Conservation (phyloP, 331 rosid genomes). For the Cydonia oblonga region DNA sequence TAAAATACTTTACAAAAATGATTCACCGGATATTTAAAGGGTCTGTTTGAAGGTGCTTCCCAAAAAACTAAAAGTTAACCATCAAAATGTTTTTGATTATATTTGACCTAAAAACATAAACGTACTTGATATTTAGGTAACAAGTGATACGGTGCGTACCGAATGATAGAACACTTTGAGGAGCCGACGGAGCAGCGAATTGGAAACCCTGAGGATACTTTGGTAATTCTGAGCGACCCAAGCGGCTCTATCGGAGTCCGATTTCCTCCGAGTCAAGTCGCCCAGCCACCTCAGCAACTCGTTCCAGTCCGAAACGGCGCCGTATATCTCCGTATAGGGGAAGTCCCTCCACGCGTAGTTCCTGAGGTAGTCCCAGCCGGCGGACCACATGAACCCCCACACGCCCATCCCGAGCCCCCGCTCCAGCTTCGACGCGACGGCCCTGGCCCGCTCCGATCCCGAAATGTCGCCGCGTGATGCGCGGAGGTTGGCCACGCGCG, state of each 20-base stretch:
- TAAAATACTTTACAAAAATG: no score
- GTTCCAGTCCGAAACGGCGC: slow-evolving; percentile 32
- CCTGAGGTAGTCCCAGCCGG: slow-evolving; percentile 53
- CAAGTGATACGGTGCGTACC: slow-evolving; percentile 30
- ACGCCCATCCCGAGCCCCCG: slow-evolving; percentile 35
- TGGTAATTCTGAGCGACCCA: slow-evolving; percentile 55
- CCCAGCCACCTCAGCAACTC: slow-evolving; percentile 41
- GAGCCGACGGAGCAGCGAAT: slow-evolving; percentile 38
- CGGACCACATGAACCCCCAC: slow-evolving; percentile 37
- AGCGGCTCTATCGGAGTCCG: slow-evolving; percentile 34
- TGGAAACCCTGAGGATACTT: slow-evolving; percentile 25
- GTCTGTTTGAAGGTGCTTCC: no score
- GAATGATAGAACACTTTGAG: slow-evolving; percentile 45
- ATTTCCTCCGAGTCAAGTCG: slow-evolving; percentile 39
- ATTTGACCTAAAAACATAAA: no score
- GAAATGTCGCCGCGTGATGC: slow-evolving; percentile 52
- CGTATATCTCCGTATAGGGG: slow-evolving; percentile 19
- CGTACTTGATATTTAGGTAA: neutral
- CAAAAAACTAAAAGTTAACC: no score
- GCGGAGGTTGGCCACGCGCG: slow-evolving; percentile 66
- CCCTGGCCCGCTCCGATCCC: slow-evolving; percentile 44
- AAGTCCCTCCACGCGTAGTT: slow-evolving; percentile 48
- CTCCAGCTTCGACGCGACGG: slow-evolving; percentile 42
- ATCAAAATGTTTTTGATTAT: no score
- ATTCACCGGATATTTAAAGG: no score